These are phyloP conservation scores for Aspergillus ostianus DNA, from an alignment of 495 filamentous ascomycete species.

Conservation along the genomic window DNA sequence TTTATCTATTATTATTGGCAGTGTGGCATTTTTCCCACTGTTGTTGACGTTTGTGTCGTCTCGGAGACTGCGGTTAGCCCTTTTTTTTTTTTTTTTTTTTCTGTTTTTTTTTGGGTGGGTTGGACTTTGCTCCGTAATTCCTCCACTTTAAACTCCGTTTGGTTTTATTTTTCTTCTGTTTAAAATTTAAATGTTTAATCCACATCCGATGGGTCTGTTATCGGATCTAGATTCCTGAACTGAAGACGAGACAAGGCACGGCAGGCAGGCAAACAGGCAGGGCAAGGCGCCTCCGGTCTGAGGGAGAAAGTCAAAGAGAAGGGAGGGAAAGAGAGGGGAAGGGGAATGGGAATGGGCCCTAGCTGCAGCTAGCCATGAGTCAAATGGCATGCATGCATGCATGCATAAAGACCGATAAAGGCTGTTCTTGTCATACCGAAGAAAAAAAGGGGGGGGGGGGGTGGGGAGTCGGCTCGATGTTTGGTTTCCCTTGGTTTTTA, in stretches of 20 bases:
- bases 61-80: too few species aligned
- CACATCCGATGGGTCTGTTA: not conserved
- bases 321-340: not conserved
- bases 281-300: not conserved
- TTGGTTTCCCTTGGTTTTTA: not conserved
- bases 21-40: too few species aligned
- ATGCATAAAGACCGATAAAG: slow-evolving; percentile 18
- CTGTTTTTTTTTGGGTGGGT: not conserved
- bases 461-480: not conserved
- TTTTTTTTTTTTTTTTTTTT: not conserved
- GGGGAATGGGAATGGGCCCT: not conserved
- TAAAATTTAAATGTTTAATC: too few species aligned
- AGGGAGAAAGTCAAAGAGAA: slow-evolving; percentile 3
- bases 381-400: slow-evolving; percentile 23
- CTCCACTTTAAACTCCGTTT: too few species aligned
- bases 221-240: not conserved
- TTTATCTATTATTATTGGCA: not conserved
- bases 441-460: too few species aligned
- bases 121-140: too few species aligned
- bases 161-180: too few species aligned
- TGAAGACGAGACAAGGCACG: not conserved
- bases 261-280: too few species aligned
- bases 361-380: slow-evolving; percentile 24
- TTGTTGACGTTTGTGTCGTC: too few species aligned
- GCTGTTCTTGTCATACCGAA: slow-evolving; percentile 2